These are phyloP conservation scores for Rhodotorula sp. DNA, from an alignment of 1,284 basidiomycete species.

Conservation along the genomic window DNA sequence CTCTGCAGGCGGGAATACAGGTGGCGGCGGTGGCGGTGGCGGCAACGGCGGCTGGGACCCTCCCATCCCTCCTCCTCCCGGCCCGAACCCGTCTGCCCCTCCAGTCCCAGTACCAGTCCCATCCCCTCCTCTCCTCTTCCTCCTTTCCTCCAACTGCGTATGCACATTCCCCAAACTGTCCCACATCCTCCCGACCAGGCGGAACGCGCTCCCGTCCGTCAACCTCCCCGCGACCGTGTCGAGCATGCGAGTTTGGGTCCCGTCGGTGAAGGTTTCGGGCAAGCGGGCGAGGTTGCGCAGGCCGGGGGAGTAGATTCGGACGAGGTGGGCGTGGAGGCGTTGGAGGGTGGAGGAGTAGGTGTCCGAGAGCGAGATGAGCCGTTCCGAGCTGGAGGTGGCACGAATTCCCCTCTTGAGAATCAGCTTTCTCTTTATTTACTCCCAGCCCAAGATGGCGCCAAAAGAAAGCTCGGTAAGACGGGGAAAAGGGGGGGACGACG, in stretches of 20 bases:
- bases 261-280: slow-evolving; percentile 34
- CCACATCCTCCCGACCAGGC: slow-evolving; percentile 19
- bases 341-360: slow-evolving; percentile 29
- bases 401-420: too few species aligned
- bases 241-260: slow-evolving; percentile 28
- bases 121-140: slow-evolving; percentile 2
- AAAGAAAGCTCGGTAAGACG: too few species aligned
- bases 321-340: slow-evolving; percentile 35
- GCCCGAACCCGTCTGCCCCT: not conserved
- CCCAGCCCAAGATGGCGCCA: too few species aligned
- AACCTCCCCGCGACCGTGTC: slow-evolving; percentile 18
- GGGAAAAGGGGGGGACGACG: too few species aligned
- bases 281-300: slow-evolving; percentile 28
- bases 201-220: slow-evolving; percentile 37
- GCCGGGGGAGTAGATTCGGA: slow-evolving; percentile 38
- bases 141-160: slow-evolving; percentile 21
- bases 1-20: not conserved
- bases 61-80: slow-evolving; percentile 2
- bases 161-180: slow-evolving; percentile 16
- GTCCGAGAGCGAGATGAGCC: slow-evolving; percentile 26
- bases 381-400: slow-evolving; percentile 17
- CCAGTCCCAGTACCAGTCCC: not conserved
- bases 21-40: not conserved
- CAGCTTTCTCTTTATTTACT: not conserved
- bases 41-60: slow-evolving; percentile 17